A percentile compares a stretch with the other conserved stretches of the same genome.
Evolutionary conservation across 2,329 filamentous ascomycete genomes (phyloP).

Genomic region (Ceratocystis cacaofunesta): DNA sequence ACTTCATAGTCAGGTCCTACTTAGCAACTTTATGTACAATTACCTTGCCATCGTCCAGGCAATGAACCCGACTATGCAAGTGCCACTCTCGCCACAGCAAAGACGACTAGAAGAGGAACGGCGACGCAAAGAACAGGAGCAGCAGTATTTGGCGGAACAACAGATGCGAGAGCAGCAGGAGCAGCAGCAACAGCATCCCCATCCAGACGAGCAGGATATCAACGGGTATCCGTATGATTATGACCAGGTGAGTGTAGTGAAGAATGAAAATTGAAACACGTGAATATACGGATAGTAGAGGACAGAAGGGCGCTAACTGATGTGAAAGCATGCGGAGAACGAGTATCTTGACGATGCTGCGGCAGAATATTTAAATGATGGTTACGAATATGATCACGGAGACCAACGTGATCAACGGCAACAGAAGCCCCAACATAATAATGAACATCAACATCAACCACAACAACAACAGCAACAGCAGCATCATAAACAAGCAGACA

Average conservation of each 20-base stretch:
- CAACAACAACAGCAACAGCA: constrained; percentile 3
- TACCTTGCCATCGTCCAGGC: constrained; percentile 97
- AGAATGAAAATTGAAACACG: background rate
- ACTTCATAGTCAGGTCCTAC: constrained; percentile 81
- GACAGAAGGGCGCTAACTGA: background rate
- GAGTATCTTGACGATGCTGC: constrained; percentile 34
- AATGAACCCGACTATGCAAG: constrained; percentile 92
- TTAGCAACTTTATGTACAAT: constrained; percentile 99
- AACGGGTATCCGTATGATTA: constrained; percentile 40
- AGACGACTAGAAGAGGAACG: constrained; percentile 44
- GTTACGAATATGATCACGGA: constrained; percentile 32
- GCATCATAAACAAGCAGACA: background rate
- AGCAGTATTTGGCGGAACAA: constrained; percentile 35
- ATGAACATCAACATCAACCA: background rate
- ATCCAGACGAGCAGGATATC: constrained; percentile 27
- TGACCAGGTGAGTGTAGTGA: constrained; percentile 31
- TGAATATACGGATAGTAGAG: too few relatives aligned
- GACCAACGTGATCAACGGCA: constrained; percentile 7
- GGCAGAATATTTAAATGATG: constrained; percentile 35
- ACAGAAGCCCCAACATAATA: background rate
- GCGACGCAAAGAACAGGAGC: constrained; percentile 34
- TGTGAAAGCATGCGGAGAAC: constrained; percentile 27
- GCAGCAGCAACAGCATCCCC: constrained; percentile 26
- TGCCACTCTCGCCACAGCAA: constrained; percentile 69
- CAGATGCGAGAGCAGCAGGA: constrained; percentile 29